Evolutionary conservation across 2,329 filamentous ascomycete species (phyloP), one percentile per base, ranked within the genome.

Genomic region (Podosphaera xanthii): DNA sequence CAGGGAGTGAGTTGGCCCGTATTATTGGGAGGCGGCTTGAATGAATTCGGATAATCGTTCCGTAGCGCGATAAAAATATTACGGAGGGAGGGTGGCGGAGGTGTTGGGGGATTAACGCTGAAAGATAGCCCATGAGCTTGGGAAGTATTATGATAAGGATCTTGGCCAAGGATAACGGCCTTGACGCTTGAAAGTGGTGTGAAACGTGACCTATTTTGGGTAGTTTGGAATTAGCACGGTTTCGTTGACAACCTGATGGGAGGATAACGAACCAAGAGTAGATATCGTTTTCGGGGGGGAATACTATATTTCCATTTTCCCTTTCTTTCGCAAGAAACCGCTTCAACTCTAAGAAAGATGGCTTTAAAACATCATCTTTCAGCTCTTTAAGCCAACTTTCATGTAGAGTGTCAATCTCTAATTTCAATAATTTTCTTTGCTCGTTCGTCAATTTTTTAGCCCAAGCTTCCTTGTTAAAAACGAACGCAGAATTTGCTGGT

Each of bases 101-200:
- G 80, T 0, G 88, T 94, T 0, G 92, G 92, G 2, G 91, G 84
- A 8, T 87, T 86, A 59, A 97, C 90, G 55, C 88, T 95, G 77
- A 98, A 98, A 69, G 87, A 91, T 61, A 98, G 82, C 50, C 92
- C 92, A 71, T 97, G 92, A 57, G 92, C 92, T 76, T 98, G 92
- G 71, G 94, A 94, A 70, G 81, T 71, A 70, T 94, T 94, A 75
- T 98, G 92, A 71, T 98, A 98, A 2, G 92, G 92, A 70, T 98
- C 92, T 74, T 98, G 92, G 64, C 92, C 92, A 59, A 97, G 72
- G 68, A 98, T 89, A 61, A 98, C 90, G 60, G 86, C 86, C 71
- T 94, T 95, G 70, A 97, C 90, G 12, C 77, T 84, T 73, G 84
- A 75, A 65, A 98, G 83, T 6, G 92, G 90, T 0, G 91, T 96